A percentile compares a stretch with the other conserved stretches of the same genome.
Conservation (phyloP, 257 asterid genomes). For the Echites panduratus region DNA sequence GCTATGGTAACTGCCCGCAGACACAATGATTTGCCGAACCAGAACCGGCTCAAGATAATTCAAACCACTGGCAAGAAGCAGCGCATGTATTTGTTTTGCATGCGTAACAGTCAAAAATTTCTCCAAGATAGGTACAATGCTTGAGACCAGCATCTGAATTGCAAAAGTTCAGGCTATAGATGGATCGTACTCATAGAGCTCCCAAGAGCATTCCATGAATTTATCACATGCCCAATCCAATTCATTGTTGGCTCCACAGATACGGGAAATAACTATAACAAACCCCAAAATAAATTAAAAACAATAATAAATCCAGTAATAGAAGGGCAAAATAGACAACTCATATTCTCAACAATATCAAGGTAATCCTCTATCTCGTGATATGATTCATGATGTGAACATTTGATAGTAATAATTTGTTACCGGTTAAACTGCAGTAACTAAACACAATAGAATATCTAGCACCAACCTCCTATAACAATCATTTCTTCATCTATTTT, state of each 20-base stretch:
- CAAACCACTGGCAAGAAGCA: slow-evolving; percentile 37
- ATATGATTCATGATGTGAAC: not conserved
- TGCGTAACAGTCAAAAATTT: slow-evolving; percentile 30
- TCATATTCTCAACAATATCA: not conserved
- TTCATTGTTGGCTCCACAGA: not conserved
- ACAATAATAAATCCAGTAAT: not conserved
- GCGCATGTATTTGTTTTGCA: slow-evolving; percentile 63
- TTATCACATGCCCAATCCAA: not conserved
- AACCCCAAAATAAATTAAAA: not conserved
- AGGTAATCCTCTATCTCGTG: not conserved
- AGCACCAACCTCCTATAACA: not conserved
- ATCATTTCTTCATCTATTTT: not conserved
- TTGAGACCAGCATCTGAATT: slow-evolving; percentile 33
- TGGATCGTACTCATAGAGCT: not conserved
- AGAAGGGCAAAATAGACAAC: not conserved
- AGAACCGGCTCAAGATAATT: slow-evolving; percentile 38
- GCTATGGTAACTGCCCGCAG: slow-evolving; percentile 20
- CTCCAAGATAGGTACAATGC: slow-evolving; percentile 29
- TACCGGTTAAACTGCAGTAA: not conserved
- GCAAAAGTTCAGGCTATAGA: too few relatives aligned
- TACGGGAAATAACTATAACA: not conserved
- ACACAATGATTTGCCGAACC: slow-evolving; percentile 36
- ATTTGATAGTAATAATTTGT: not conserved
- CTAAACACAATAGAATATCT: not conserved
- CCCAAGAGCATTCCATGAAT: not conserved